Base-by-base conservation (phyloP, 2,329 filamentous ascomycete species). In the Diaporthe citriasiana region DNA sequence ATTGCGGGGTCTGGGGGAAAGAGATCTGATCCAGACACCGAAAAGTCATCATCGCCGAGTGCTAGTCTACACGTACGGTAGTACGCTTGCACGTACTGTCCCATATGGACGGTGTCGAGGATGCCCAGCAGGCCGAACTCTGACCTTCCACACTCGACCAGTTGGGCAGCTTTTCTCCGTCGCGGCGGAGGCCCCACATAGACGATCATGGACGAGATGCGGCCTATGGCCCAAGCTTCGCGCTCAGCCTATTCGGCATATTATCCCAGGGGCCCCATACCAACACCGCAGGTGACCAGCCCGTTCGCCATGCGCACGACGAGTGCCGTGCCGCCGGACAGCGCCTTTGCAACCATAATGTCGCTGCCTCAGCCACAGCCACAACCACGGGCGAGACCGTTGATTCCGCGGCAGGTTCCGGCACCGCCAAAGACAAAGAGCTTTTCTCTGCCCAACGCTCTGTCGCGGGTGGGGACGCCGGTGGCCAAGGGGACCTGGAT, bases 341-440 rank as follows among this genome's bases (percentile, higher is more conserved):
- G 63, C 38, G 63, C 33, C n/a, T 50, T n/a, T 66, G 63, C 8
- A 25, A 50, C 45, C 33, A 50, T 25, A 47, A 66, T 66, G 60
- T 66, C 60, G 50, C 45, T 22, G 60, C 30, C 60, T 25, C 30
- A 38, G 45, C 45, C 63, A 51, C 63, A 22, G 30, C 8, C 45
- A 38, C 42, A 42, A 65, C 45, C 60, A 66, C 60, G 60, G 30
- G 22, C 60, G n/a, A 50, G 59, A 33, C 59, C 59, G 42, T 65
- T 33, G 59, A 65, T 65, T 65, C 42, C 59, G 59, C 59, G 59
- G 59, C 22, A 42, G 19, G 42, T 35, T 50, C 42, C 60, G 50
- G 42, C 60, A n/a, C 30, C 17, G 22, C 59, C 60, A 25, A 27
- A 45, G 35, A 35, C 60, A 33, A 66, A 66, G 60, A 50, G 42